Evolutionary conservation across 2,329 filamentous ascomycete species (phyloP), one percentile per base, ranked within the genome.

Genomic region (Penicillium brevicompactum): DNA sequence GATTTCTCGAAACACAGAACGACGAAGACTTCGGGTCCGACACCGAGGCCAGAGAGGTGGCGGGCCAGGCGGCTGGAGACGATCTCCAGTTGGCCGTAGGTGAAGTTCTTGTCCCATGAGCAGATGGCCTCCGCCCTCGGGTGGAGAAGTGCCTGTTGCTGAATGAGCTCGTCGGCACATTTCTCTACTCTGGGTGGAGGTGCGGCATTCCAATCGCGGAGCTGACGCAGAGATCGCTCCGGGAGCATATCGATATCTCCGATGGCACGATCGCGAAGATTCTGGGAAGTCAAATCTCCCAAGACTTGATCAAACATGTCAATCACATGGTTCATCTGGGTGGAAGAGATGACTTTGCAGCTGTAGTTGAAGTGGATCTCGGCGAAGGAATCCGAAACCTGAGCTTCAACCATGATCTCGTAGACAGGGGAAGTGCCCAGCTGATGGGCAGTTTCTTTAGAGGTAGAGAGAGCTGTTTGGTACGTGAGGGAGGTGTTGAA

Each of bases 291-390:
- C 4, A 74, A 54, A 8, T 70, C 68, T 5, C 63, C 52, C 18
- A 76, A 30, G 6, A 73, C 62, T 22, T 71, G 66, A 21, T 69
- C 62, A 21, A 74, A 76, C 11, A 68, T 66, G 43, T 69, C 65
- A 42, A 71, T 64, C 16, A 75, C 57, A 55, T 70, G 67, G 7
- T 62, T 61, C 4, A 68, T 64, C 24, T 73, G 66, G 22, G 54
- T 57, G 4, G 60, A 53, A 45, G 81, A 80, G 22, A 88, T 75
- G 21, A 80, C 71, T 41, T 78, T 75, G 0, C 79, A 77, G n/a
- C 83, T 77, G 3, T 75, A 72, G 32, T 79, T 79, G 21, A 88
- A 76, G 50, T 84, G 80, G 2, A 74, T 67, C 21, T 87, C 72
- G 3, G 82, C 81, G 5, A 60, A 59, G 7, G 60, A 51, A 9